Evolutionary conservation across 192 early-diverging fungal species (phyloP), one percentile per base, ranked within the genome.

Genomic region (Funneliformis mosseae): DNA sequence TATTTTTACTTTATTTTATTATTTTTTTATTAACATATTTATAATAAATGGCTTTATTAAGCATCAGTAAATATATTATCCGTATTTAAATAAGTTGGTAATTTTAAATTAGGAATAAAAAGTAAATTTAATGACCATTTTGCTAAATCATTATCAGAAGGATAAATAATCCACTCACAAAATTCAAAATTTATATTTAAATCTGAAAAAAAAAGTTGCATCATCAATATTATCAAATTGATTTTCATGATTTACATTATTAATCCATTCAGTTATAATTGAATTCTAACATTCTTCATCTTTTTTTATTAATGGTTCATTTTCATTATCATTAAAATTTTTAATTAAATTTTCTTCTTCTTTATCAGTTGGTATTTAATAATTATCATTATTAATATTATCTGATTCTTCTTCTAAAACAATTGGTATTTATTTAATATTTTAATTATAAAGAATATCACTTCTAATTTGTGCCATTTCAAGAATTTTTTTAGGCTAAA

Each of bases 361-460:
- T 33, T 33, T 33, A 33, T 33, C 3, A 3, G 33, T 25, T 64
- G 7, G 21, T 5, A 64, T 25, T 23, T 64, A 5, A 64, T 23
- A 7, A 25, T 64, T 64, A 64, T 64, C 25, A 7, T 8, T 63
- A 2, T 63, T 23, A 1, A 0, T 23, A 23, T 25, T 23, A 64
- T 64, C 21, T 33, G 33, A 33, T 33, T 33, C 33, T 33, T 33
- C 33, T 33, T 14, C 14, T 18, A 27, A 2, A 60, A 33, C 3
- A 33, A 61, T 75, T 50, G 55, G 74, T 27, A 2, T 61, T 75
- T 75, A 14, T 23, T 50, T 50, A 75, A 50, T 61, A 61, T 61
- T 27, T 39, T 10, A 1, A 61, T 75, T 16, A 39, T 61, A 50
- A 38, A 75, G 28, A 50, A 75, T 75, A 12, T 75, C 28, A 75